Base-by-base conservation (phyloP, 2,329 filamentous ascomycete genomes). In the Triangularia verruculosa region DNA sequence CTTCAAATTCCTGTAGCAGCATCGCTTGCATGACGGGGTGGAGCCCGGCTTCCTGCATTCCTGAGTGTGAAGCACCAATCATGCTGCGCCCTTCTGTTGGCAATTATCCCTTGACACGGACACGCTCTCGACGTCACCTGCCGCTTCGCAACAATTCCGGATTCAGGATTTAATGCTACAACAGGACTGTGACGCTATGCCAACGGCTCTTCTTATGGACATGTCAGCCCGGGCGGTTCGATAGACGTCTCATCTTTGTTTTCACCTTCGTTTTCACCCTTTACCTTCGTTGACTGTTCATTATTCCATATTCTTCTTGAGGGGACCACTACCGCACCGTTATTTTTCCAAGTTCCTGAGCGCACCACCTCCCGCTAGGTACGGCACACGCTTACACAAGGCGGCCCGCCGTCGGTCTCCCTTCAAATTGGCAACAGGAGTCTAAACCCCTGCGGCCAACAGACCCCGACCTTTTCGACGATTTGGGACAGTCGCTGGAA, bases 91-190 rank as follows among this genome's bases (percentile, higher is more conserved):
- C 30, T 27, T 25, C 17, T 55, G 54, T 64, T 67, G 57, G 61
- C 62, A 66, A 69, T 67, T 68, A 64, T 67, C 67, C 69, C 69
- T 68, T 70, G 67, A 70, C 59, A 69, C 68, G 61, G 39, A 57
- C 47, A 30, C 52, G 61, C 43, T 17, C 58, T 39, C 59, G 59
- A 69, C 67, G 67, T 68, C 67, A 69, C 64, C 60, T 58, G 34
- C 57, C 39, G 39, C n/a, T n/a, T 39, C 34, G 34, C 34, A 47
- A 20, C n/a, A 17, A 20, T 47, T 47, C 61, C 61, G 63, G 58
- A 64, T 67, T 61, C 62, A 63, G 54, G 61, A 67, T 60, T 47
- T 55, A 25, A 52, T 20, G n/a, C n/a, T 52, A 20, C 57, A 27
- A 55, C 24, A 39, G 34, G n/a, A 39, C 34, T 39, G 34, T 39